A percentile compares a stretch with the other conserved stretches of the same genome.
Evolutionary conservation across 2,329 filamentous ascomycete species (phyloP).

Genomic region (Camillea tinctor): DNA sequence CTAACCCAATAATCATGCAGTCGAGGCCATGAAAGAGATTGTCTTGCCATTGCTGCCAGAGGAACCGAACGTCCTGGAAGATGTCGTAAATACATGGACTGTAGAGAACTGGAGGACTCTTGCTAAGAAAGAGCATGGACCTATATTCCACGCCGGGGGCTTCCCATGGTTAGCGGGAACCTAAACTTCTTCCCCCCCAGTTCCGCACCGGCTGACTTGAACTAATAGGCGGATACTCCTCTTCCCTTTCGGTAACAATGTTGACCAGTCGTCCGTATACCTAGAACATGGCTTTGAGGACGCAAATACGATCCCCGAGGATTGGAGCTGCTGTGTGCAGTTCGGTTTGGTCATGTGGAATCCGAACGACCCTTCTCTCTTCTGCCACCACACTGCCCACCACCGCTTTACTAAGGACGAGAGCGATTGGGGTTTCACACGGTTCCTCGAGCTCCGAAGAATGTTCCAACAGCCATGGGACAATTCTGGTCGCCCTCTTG

Average conservation of each 20-base stretch:
- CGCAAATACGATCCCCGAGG: constrained; percentile 71
- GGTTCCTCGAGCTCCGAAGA: constrained; percentile 83
- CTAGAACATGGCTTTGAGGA: constrained; percentile 89
- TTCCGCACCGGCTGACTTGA: constrained; percentile 16
- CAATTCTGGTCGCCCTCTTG: constrained; percentile 63
- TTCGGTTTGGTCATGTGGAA: constrained; percentile 96
- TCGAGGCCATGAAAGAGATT: constrained; percentile 80
- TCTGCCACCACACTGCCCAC: constrained; percentile 78
- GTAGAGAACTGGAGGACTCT: constrained; percentile 79
- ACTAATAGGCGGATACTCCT: constrained; percentile 78
- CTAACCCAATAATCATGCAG: constrained; percentile 43
- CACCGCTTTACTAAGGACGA: constrained; percentile 96
- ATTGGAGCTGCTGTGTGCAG: constrained; percentile 96
- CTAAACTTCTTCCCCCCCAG: neutral
- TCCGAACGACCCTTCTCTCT: constrained; percentile 84
- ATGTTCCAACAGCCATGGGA: constrained; percentile 82
- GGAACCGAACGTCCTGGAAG: constrained; percentile 77
- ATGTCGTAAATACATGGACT: constrained; percentile 79
- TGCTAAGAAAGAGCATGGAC: constrained; percentile 80
- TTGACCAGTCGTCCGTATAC: constrained; percentile 92
- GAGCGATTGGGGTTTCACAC: constrained; percentile 98
- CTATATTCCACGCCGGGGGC: constrained; percentile 80
- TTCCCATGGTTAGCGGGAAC: constrained; percentile 70
- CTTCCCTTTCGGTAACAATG: constrained; percentile 93
- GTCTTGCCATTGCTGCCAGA: constrained; percentile 70